phyloP scores from a whole-genome alignment of 768 basidiomycete species.

The Tubosaeta brunneosetosa region DNA sequence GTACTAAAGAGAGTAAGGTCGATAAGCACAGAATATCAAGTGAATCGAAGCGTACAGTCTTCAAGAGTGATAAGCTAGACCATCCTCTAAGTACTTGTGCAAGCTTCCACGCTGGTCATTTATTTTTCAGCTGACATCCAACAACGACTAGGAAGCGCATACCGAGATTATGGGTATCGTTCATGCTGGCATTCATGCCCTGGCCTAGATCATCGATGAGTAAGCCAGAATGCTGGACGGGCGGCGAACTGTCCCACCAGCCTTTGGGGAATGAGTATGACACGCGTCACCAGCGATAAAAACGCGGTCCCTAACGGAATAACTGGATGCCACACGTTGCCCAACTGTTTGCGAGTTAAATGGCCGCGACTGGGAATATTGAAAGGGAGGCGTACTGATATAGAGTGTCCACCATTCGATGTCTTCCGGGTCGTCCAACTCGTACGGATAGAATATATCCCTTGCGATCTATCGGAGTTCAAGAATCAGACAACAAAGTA shows the following conservation, averaged over 20 bases:
- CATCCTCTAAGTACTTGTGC: constrained; percentile 41
- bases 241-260: constrained; percentile 34
- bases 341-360: constrained; percentile 44
- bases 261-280: constrained; percentile 65
- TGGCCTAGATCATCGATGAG: constrained; percentile 42
- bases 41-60: constrained; percentile 32
- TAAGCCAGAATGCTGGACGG: neutral
- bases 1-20: constrained; percentile 42
- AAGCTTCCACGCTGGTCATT: constrained; percentile 42
- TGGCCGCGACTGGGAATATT: neutral
- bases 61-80: constrained; percentile 35
- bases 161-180: constrained; percentile 69
- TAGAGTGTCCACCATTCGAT: constrained; percentile 76
- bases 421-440: constrained; percentile 41
- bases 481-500: neutral
- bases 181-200: constrained; percentile 77
- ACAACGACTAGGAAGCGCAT: neutral
- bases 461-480: constrained; percentile 42
- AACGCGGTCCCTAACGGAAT: constrained; percentile 55
- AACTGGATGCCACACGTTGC: constrained; percentile 66
- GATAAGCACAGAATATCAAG: neutral
- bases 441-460: constrained; percentile 54
- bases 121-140: constrained; percentile 45
- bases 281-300: constrained; percentile 79
- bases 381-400: constrained; percentile 41